Evolutionary conservation across 2,329 filamentous ascomycete species (phyloP).

Genomic region (Colletotrichum filicis): DNA sequence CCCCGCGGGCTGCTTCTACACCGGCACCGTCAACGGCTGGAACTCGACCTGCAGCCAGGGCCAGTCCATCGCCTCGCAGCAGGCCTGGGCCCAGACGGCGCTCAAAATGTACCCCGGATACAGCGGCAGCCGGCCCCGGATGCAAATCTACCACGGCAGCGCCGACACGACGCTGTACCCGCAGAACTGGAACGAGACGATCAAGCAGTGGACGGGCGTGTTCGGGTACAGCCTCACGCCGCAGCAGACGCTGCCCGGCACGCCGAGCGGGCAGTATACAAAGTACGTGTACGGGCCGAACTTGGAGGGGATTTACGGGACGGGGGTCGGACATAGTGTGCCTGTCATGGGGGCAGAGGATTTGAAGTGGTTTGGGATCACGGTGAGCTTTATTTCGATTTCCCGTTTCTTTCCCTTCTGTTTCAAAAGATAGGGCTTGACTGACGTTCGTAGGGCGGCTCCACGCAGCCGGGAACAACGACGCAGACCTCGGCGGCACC

Average conservation of each 20-base stretch:
- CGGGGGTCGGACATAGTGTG: constrained; percentile 46
- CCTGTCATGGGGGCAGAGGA: constrained; percentile 44
- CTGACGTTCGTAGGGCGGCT: background rate
- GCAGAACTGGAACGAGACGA: constrained; percentile 66
- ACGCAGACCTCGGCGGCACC: constrained; percentile 23
- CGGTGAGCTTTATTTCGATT: background rate
- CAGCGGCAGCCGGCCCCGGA: constrained; percentile 59
- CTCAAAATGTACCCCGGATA: constrained; percentile 61
- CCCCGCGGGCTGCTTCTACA: constrained; percentile 56
- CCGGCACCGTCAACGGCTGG: constrained; percentile 56
- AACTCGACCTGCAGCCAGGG: constrained; percentile 63
- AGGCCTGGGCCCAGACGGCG: constrained; percentile 60
- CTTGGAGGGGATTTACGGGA: constrained; percentile 46
- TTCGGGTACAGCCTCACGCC: constrained; percentile 51
- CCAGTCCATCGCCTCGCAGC: constrained; percentile 51
- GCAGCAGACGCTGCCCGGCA: constrained; percentile 40
- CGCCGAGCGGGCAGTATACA: constrained; percentile 43
- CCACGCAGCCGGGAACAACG: constrained; percentile 29
- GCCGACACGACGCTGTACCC: constrained; percentile 60
- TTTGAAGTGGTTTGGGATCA: constrained; percentile 40
- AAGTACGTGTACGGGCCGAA: constrained; percentile 46
- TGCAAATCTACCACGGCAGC: constrained; percentile 69
- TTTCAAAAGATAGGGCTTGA: background rate
- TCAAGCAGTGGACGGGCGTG: constrained; percentile 66
- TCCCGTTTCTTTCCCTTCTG: no score